Base-by-base conservation (phyloP, 495 filamentous ascomycete species). In the Aspergillus nanangensis region DNA sequence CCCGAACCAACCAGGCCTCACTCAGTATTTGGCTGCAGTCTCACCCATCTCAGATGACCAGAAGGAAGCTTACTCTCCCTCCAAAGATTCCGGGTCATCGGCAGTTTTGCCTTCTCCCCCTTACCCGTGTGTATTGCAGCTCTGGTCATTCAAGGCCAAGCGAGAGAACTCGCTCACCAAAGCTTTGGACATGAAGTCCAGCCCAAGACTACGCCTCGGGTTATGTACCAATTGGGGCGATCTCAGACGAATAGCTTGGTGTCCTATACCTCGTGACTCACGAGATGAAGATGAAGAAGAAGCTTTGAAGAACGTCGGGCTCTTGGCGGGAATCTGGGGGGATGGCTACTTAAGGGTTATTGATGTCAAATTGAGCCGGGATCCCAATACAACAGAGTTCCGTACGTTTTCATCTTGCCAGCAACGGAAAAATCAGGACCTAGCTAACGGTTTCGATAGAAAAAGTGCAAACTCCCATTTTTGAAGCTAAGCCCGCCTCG, bases 201-300 rank as follows among this genome's bases (percentile, higher is more conserved):
- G 58, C 22, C 76, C 78, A 11, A 55, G 50, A 38, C 57, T 80
- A 42, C 66, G 59, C 35, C 54, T 76, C n/a, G 70, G 76, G 3
- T 49, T 86, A 15, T 86, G 82, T 53, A 76, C 77, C 3, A 67
- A 81, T 5, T 87, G 83, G 81, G 84, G 82, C 3, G 63, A 76
- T 42, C 53, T 81, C 11, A 73, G 71, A 43, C 66, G 71, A n/a
- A 66, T 87, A 15, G 65, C 75, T 41, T 87, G 82, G 81, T 87
- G 83, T 52, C 80, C 77, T 23, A 63, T 79, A 53, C 63, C 65
- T 5, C 66, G 70, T 44, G 55, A 53, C 39, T 48, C 52, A 15
- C 58, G 61, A 34, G 60, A 64, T 1, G 55, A 66, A 35, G 66
- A 73, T 23, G 58, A 65, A 1, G 44, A 66, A 35, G 56, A 65